Evolutionary conservation across 2,329 filamentous ascomycete species (phyloP).

Genomic region (Scytalidium lignicola): DNA sequence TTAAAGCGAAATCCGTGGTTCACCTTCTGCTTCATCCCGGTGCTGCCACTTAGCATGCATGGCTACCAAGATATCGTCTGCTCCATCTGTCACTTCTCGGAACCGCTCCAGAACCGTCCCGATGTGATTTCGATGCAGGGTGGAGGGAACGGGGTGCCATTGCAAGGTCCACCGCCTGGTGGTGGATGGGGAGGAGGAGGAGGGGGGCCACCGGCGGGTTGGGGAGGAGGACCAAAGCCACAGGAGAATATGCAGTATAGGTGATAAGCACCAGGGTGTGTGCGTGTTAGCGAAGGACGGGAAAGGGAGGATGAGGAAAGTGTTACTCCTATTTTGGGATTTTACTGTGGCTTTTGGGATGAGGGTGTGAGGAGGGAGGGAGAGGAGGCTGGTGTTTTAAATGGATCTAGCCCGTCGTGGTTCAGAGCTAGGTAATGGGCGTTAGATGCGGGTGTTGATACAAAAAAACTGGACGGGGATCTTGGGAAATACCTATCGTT

Average conservation of each 20-base stretch:
- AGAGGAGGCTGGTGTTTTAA: no score
- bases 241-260: conserved; percentile 26
- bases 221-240: conserved; percentile 13
- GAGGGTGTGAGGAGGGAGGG: no score
- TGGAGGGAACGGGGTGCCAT: conserved; percentile 16
- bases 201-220: conserved; percentile 11
- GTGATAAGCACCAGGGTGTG: no score
- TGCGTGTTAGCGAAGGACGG: no score
- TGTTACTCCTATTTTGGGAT: no score
- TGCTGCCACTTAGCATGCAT: conserved; percentile 65
- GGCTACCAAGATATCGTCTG: conserved; percentile 67
- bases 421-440: no score
- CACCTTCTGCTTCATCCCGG: conserved; percentile 72
- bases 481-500: no score
- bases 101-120: conserved; percentile 48
- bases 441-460: no score
- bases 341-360: no score
- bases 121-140: conserved; percentile 23
- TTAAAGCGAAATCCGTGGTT: conserved; percentile 68
- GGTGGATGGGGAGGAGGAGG: conserved; percentile 15
- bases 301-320: no score
- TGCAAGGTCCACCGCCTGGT: conserved; percentile 20
- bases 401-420: no score
- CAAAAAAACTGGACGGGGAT: no score
- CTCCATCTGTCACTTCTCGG: conserved; percentile 71